Percentiles rank a stretch among this genome's conserved stretches.
Conservation (phyloP, 148 eudicot genomes). For the Cornus suecica region DNA sequence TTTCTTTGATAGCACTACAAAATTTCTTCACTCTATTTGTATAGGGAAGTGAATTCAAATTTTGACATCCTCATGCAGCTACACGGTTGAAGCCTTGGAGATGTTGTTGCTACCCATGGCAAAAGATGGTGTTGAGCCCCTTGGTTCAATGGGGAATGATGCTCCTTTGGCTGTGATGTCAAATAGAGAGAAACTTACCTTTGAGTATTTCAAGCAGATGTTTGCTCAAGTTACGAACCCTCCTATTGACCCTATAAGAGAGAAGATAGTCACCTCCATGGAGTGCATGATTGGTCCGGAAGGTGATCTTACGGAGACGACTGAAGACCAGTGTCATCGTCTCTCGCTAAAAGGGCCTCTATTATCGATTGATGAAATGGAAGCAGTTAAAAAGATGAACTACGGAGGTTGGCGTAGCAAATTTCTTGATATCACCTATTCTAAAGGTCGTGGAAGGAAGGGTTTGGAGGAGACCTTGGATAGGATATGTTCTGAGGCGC, state of each 20-base stretch:
- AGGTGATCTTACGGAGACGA: conserved; percentile 96
- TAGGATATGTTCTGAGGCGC: conserved; percentile 87
- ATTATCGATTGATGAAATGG: conserved; percentile 78
- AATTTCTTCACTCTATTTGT: not conserved
- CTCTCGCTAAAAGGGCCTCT: conserved; percentile 94
- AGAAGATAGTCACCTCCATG: conserved; percentile 97
- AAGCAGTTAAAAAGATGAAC: conserved; percentile 92
- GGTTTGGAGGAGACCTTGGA: conserved; percentile 93
- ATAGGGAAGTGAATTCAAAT: not conserved
- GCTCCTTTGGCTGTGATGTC: conserved; percentile 99
- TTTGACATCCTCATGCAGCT: conserved; percentile 41
- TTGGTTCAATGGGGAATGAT: conserved; percentile 99
- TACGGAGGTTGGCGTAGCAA: conserved; percentile 96
- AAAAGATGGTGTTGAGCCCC: conserved; percentile 92
- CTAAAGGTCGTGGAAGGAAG: conserved; percentile 61
- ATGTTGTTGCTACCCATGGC: conserved; percentile 98
- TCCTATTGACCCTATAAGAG: conserved; percentile 96
- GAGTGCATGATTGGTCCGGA: conserved; percentile 99
- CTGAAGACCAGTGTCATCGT: conserved; percentile 94
- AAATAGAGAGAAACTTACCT: conserved; percentile 88
- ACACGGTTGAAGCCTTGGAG: conserved; percentile 83
- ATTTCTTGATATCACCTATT: conserved; percentile 85
- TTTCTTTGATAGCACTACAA: not conserved
- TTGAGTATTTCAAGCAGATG: conserved; percentile 98
- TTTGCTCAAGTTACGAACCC: conserved; percentile 99